Conservation (phyloP, 805 yeast genomes). For the Ogataea pini region DNA sequence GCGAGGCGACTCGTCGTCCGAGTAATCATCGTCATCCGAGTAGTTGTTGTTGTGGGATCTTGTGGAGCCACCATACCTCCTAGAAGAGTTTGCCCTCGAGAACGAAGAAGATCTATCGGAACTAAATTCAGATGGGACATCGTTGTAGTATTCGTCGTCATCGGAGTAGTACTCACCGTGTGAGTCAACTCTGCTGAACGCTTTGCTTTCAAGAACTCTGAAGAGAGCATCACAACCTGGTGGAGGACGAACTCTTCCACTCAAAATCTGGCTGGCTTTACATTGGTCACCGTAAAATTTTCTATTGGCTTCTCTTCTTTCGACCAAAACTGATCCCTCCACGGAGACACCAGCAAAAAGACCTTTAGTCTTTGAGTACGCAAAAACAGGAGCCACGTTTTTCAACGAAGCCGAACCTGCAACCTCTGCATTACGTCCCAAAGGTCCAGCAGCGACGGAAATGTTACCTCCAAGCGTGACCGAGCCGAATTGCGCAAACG, state of each 20-base stretch:
- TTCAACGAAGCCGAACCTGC: constrained; percentile 91
- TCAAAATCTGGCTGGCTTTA: constrained; percentile 81
- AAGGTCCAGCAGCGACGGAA: constrained; percentile 95
- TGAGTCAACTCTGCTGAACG: constrained; percentile 56
- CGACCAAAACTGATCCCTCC: constrained; percentile 95
- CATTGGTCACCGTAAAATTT: constrained; percentile 89
- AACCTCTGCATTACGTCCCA: constrained; percentile 97
- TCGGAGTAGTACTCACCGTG: constrained; percentile 50
- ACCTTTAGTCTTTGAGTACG: constrained; percentile 95
- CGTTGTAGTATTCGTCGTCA: constrained; percentile 72
- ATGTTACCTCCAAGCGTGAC: constrained; percentile 93
- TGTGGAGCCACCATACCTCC: constrained; percentile 15
- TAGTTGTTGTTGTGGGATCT: constrained; percentile 24
- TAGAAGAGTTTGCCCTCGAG: constrained; percentile 19
- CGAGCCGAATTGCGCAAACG: constrained; percentile 93
- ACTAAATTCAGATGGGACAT: constrained; percentile 69
- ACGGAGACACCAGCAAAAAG: constrained; percentile 95
- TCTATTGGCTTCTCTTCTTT: constrained; percentile 94
- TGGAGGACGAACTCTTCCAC: constrained; percentile 91
- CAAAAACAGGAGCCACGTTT: constrained; percentile 84
- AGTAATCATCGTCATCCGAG: constrained; percentile 33
- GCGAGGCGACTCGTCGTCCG: constrained; percentile 43
- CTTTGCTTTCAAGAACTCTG: constrained; percentile 83
- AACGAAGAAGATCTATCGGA: constrained; percentile 50
- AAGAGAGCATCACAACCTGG: constrained; percentile 85